Evolutionary conservation across 1,284 basidiomycete species (phyloP).

Genomic region (Phaffia rhodozyma): DNA sequence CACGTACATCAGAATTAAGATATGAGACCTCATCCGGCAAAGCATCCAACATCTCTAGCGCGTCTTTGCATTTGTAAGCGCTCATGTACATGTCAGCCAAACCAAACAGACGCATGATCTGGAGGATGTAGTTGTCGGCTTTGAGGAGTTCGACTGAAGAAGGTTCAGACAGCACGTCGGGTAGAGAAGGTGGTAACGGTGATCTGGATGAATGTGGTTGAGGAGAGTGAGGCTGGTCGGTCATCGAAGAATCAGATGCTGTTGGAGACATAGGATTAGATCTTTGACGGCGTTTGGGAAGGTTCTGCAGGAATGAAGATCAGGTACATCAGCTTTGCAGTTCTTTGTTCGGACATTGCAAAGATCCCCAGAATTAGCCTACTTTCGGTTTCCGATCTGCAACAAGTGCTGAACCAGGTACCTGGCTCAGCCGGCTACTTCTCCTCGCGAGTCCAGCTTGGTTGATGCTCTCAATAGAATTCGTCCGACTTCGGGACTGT

Average conservation of each 20-base stretch:
- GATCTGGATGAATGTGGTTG: slow-evolving; percentile 24
- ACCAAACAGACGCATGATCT: slow-evolving; percentile 67
- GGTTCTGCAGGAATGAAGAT: background rate
- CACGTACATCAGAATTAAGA: slow-evolving; percentile 56
- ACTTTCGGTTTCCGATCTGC: no score
- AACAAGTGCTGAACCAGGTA: no score
- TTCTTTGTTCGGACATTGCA: background rate
- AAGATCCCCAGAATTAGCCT: no score
- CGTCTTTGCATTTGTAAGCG: slow-evolving; percentile 60
- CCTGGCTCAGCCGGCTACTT: no score
- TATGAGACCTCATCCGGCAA: slow-evolving; percentile 64
- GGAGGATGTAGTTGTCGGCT: slow-evolving; percentile 71
- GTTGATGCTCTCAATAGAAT: no score
- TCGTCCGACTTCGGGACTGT: no score
- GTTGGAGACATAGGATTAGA: background rate
- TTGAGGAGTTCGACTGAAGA: slow-evolving; percentile 50
- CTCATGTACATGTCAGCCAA: slow-evolving; percentile 59
- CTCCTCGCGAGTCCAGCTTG: no score
- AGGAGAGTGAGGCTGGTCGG: slow-evolving; percentile 23
- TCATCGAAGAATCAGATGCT: slow-evolving; percentile 9
- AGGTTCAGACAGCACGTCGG: slow-evolving; percentile 29
- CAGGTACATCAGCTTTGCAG: background rate
- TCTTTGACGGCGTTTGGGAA: background rate
- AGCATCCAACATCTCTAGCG: slow-evolving; percentile 58
- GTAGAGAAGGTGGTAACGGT: slow-evolving; percentile 40